Base-by-base conservation (phyloP, 805 yeast species). In the Nakazawaea pomicola region DNA sequence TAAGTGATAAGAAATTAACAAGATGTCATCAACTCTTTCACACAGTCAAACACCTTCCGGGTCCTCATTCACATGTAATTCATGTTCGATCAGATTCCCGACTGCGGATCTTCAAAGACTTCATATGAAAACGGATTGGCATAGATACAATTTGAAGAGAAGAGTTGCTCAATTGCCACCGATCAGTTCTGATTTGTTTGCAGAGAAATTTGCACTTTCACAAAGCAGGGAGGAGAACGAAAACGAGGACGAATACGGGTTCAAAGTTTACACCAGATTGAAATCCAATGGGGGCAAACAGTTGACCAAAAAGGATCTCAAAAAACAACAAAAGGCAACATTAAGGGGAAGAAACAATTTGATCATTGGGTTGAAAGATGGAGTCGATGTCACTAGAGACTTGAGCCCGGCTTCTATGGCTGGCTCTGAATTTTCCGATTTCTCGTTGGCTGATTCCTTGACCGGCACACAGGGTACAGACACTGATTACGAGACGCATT, bases 91-190 rank as follows among this genome's bases (percentile, higher is more conserved):
- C 48, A 80, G 80, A 34, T 93, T 93, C 56, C 76, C 81, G 32
- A 70, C 80, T 28, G 82, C 95, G n/a, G 93, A 82, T 47, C 69
- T 80, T 44, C 99, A 93, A 64, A 72, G 98, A 47, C 74, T 73
- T 49, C 99, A 93, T 59, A 93, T 93, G 99, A 88, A 86, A 58
- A 81, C 96, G 2, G 99, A 93, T 43, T 93, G 99, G 99, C 99
- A 93, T 58, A 74, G 99, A 48, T 93, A 93, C 62, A 93, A 93
- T 56, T 72, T 93, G 55, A 93, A 93, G 58, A 78, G 99, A 64
- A 76, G 96, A 53, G 96, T 93, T 24, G 95, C 96, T 1, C 74
- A 74, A 23, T 63, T 89, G 44, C 82, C 90, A 6, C 82, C 95
- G 1, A 76, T 89, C 23, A 64, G 80, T 15, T 76, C 87, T 2